These are phyloP conservation scores for Candida sp. DNA, from an alignment of 1,139 yeast genomes.

Conservation along the genomic window DNA sequence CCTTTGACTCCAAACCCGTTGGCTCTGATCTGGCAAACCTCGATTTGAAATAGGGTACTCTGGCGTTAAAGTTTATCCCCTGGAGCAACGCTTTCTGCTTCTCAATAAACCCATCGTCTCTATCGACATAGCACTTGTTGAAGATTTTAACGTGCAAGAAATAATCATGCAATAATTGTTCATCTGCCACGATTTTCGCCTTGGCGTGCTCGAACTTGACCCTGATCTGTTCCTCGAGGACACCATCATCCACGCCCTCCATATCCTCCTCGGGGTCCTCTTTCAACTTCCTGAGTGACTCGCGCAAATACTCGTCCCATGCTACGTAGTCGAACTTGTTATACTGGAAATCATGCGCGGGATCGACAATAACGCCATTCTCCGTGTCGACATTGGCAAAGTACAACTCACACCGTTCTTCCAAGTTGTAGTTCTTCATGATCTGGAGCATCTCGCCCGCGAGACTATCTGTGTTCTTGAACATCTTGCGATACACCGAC, in stretches of 20 bases:
- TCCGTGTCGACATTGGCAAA: constrained; percentile 9
- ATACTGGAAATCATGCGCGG: constrained; percentile 17
- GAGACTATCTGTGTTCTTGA: background rate
- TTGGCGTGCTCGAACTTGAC: constrained; percentile 4
- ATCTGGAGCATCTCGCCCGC: constrained; percentile 11
- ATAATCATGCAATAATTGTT: constrained; percentile 42
- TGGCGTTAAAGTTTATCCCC: background rate
- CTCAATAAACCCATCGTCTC: constrained; percentile 4
- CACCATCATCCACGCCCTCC: constrained; percentile 5
- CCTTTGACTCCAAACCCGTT: constrained; percentile 15
- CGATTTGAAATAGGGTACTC: background rate
- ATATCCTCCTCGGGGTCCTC: background rate
- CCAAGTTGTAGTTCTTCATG: constrained; percentile 7
- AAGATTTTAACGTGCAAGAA: constrained; percentile 45
- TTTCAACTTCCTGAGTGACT: constrained; percentile 7
- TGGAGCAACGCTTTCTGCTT: background rate
- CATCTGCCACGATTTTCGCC: constrained; percentile 20
- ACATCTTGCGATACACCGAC: constrained; percentile 5
- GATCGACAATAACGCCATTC: constrained; percentile 15
- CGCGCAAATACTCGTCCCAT: constrained; percentile 17
- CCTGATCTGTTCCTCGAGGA: constrained; percentile 9
- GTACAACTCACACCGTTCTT: constrained; percentile 17
- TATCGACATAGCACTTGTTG: constrained; percentile 43
- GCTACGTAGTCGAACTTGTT: constrained; percentile 16
- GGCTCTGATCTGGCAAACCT: no score